These are phyloP conservation scores for Pulveroboletus sp. DNA, from an alignment of 768 basidiomycete species.

Conservation along the genomic window DNA sequence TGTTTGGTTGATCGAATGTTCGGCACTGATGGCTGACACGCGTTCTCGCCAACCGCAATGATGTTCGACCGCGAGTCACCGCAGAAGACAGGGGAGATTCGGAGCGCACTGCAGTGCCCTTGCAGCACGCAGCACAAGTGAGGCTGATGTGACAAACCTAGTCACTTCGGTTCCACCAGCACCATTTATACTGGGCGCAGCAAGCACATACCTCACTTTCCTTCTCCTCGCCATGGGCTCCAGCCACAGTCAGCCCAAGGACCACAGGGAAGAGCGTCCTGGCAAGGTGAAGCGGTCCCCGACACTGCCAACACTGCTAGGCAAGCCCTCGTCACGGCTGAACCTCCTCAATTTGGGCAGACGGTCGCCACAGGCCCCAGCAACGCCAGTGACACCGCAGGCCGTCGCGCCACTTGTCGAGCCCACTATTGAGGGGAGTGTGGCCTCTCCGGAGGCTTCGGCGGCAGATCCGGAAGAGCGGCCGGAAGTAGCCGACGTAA, in stretches of 20 bases:
- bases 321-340: constrained; percentile 28
- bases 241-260: constrained; percentile 26
- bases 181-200: constrained; percentile 21
- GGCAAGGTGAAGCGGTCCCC: constrained; percentile 22
- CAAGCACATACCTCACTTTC: constrained; percentile 3
- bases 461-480: constrained; percentile 19
- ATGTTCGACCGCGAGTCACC: constrained; percentile 11
- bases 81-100: constrained; percentile 10
- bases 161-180: constrained; percentile 3
- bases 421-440: constrained; percentile 10
- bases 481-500: constrained; percentile 26
- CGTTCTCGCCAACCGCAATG: constrained; percentile 3
- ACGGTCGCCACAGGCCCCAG: constrained; percentile 29
- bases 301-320: constrained; percentile 22
- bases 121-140: constrained; percentile 29
- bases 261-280: constrained; percentile 20
- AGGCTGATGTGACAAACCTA: constrained; percentile 23
- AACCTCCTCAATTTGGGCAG: constrained; percentile 26
- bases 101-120: constrained; percentile 5
- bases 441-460: constrained; percentile 25
- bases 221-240: constrained; percentile 21
- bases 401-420: constrained; percentile 4
- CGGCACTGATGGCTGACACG: constrained; percentile 14
- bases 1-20: constrained; percentile 6
- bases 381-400: constrained; percentile 26